phyloP scores from a whole-genome alignment of 139 green algal species.

The Pseudopediastrum boryanum region DNA sequence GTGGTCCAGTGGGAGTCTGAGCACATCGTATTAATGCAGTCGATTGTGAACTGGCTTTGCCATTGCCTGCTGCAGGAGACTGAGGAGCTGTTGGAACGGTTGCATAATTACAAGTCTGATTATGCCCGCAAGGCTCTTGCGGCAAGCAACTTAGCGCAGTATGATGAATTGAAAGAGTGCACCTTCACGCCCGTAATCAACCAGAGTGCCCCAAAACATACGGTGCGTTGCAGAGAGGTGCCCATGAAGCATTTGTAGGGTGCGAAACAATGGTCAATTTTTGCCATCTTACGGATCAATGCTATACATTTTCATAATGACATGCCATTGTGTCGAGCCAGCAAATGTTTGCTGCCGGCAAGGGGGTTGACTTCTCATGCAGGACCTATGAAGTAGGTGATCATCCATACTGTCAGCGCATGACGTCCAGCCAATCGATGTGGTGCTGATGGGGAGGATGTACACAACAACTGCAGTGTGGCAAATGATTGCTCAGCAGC shows the following conservation, averaged over 20 bases:
- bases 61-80: constrained; percentile 31
- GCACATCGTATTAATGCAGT: too few species aligned
- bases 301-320: too few species aligned
- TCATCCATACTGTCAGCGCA: too few species aligned
- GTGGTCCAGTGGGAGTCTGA: too few species aligned
- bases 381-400: too few species aligned
- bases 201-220: constrained; percentile 15
- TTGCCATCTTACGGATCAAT: not conserved
- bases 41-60: too few species aligned
- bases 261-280: not conserved
- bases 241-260: not conserved
- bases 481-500: too few species aligned
- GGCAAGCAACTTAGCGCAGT: constrained; percentile 25
- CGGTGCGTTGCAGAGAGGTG: not conserved
- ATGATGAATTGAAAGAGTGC: constrained; percentile 60
- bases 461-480: too few species aligned
- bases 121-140: not conserved
- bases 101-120: constrained; percentile 3
- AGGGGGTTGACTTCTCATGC: not conserved
- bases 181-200: constrained; percentile 64
- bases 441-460: too few species aligned
- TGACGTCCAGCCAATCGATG: too few species aligned
- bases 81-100: constrained; percentile 3
- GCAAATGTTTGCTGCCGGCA: not conserved
- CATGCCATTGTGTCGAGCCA: too few species aligned